Evolutionary conservation across 2,329 filamentous ascomycete species (phyloP).

Genomic region (Penicillium sp.): DNA sequence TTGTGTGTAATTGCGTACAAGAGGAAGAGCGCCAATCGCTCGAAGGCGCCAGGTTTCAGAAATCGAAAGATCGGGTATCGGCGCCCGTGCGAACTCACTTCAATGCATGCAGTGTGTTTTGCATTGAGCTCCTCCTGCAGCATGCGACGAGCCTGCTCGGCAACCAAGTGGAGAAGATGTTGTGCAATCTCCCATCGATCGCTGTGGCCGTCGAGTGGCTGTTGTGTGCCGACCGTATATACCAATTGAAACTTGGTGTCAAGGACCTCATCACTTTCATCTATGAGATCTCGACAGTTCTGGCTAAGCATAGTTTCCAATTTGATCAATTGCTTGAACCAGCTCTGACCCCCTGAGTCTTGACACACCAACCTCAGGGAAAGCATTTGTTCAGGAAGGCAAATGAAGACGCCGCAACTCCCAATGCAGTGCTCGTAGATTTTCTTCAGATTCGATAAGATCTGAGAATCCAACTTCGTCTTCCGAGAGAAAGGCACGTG

Average conservation of each 20-base stretch:
- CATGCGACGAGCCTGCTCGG: slow-evolving; percentile 1
- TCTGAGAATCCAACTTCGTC: neutral
- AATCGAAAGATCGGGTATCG: too few species aligned
- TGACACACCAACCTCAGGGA: neutral
- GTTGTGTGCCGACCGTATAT: slow-evolving; percentile 60
- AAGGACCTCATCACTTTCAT: slow-evolving; percentile 67
- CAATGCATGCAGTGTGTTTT: too few species aligned
- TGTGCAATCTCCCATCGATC: neutral
- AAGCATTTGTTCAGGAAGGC: neutral
- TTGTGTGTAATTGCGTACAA: too few species aligned
- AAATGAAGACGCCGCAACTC: neutral
- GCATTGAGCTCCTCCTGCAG: too few species aligned
- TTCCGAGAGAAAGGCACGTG: neutral
- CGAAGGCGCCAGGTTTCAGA: too few species aligned
- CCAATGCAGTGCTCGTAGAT: neutral
- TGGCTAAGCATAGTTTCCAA: neutral
- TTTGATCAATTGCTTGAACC: neutral
- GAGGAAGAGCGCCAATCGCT: too few species aligned
- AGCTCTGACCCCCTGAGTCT: neutral
- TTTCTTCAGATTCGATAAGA: neutral
- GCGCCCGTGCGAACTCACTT: too few species aligned
- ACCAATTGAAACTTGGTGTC: slow-evolving; percentile 62
- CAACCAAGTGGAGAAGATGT: neutral
- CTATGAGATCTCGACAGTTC: slow-evolving; percentile 58
- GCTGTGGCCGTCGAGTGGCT: slow-evolving; percentile 47